Percentiles rank a stretch among this genome's conserved stretches.
Conservation (phyloP, 352 stramenopile genomes). For the Peronosclerospora sorghi region DNA sequence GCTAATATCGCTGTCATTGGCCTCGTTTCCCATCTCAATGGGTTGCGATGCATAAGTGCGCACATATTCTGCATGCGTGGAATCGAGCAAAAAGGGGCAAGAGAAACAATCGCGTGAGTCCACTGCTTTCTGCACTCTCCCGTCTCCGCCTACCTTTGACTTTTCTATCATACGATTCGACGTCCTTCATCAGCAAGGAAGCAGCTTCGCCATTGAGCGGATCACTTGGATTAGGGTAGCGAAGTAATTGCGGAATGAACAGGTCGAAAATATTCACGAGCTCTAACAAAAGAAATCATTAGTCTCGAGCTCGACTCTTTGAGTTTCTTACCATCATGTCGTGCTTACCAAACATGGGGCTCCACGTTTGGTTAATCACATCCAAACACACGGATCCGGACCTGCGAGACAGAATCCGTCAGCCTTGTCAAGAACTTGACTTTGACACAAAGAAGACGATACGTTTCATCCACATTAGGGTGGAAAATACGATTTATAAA, state of each 20-base stretch:
- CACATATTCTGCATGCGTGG: constrained; percentile 71
- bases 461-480: constrained; percentile 91
- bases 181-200: constrained; percentile 83
- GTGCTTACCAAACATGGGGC: constrained; percentile 83
- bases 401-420: constrained; percentile 18
- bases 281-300: constrained; percentile 32
- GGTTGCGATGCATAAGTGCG: constrained; percentile 61
- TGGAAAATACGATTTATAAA: constrained; percentile 91
- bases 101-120: too few species aligned
- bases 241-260: constrained; percentile 89
- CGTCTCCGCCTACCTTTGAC: constrained; percentile 49
- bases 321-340: too few species aligned
- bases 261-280: constrained; percentile 90
- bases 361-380: constrained; percentile 93
- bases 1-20: constrained; percentile 74
- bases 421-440: neutral
- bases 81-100: too few species aligned
- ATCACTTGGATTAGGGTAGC: constrained; percentile 88
- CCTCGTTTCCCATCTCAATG: constrained; percentile 58
- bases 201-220: constrained; percentile 86
- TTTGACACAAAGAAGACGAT: constrained; percentile 2
- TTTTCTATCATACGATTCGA: constrained; percentile 80
- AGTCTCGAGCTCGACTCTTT: neutral
- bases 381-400: constrained; percentile 89
- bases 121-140: too few species aligned